Evolutionary conservation across 345 rosid species (phyloP).

Genomic region (Geranium brycei): DNA sequence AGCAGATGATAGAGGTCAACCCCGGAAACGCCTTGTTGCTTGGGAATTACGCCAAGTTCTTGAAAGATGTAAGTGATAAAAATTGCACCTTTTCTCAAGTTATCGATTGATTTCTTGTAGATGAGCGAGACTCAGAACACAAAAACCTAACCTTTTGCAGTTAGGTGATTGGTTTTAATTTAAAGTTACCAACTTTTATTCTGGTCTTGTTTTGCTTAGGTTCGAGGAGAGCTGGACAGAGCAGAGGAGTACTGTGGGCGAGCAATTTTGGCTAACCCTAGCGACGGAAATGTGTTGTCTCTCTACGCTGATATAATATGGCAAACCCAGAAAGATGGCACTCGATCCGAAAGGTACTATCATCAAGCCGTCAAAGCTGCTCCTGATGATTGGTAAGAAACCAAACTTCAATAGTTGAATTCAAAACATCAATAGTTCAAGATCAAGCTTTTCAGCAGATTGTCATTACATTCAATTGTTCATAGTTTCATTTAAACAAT

Average conservation of each 20-base stretch:
- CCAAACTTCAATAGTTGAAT: not conserved
- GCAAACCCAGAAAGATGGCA: constrained; percentile 28
- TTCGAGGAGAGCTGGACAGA: constrained; percentile 19
- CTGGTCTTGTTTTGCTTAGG: constrained; percentile 10
- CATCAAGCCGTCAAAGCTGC: constrained; percentile 38
- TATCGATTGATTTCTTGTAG: too few relatives aligned
- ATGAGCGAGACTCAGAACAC: too few relatives aligned
- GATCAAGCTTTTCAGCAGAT: too few relatives aligned
- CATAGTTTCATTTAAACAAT: not conserved
- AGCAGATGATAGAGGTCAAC: constrained; percentile 26
- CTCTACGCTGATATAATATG: constrained; percentile 43
- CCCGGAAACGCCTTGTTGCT: constrained; percentile 41
- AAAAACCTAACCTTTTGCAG: too few relatives aligned
- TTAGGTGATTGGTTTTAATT: not conserved
- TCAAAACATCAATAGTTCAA: too few relatives aligned
- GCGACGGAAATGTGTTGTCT: constrained; percentile 34
- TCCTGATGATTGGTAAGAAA: constrained; percentile 35
- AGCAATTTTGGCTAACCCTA: constrained; percentile 26
- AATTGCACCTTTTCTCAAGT: too few relatives aligned
- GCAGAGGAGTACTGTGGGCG: constrained; percentile 39
- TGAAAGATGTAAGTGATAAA: constrained; percentile 29
- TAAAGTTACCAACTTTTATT: not conserved
- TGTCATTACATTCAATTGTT: not conserved
- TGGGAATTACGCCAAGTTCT: constrained; percentile 39
- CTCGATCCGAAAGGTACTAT: constrained; percentile 32